Conservation (phyloP, 225 moss, liverwort and hornwort genomes). For the Rhytidiadelphus loreus region DNA sequence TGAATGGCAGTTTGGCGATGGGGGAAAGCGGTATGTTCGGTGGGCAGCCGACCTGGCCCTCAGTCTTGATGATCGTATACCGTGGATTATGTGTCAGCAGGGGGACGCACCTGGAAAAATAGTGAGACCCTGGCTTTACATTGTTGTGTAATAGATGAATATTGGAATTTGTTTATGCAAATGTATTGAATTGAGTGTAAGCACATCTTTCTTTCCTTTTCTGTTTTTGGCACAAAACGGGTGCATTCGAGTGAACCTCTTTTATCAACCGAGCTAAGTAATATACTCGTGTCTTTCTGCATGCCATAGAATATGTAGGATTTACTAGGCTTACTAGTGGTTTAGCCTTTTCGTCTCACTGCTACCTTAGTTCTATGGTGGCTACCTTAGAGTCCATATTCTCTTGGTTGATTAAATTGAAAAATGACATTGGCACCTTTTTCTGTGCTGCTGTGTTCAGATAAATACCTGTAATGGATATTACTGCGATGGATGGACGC, state of each 20-base stretch:
- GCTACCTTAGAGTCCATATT: background rate
- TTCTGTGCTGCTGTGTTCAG: constrained; percentile 35
- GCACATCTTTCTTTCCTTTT: background rate
- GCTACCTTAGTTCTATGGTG: background rate
- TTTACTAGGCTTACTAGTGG: background rate
- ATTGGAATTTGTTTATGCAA: background rate
- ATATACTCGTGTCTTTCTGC: background rate
- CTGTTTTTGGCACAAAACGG: background rate
- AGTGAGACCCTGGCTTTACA: constrained; percentile 28
- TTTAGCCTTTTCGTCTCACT: background rate
- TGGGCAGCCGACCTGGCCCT: constrained; percentile 85
- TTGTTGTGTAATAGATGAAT: background rate
- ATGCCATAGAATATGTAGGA: background rate
- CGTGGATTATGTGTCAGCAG: constrained; percentile 97
- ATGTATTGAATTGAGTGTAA: background rate
- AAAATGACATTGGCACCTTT: background rate
- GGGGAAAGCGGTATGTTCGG: constrained; percentile 58
- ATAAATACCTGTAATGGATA: constrained; percentile 95
- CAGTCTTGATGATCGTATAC: constrained; percentile 58
- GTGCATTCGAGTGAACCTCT: background rate
- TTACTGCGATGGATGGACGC: constrained; percentile 82
- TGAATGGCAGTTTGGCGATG: constrained; percentile 50
- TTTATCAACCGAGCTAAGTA: background rate
- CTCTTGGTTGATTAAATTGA: background rate
- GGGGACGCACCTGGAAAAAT: constrained; percentile 63